Conservation (phyloP, 257 asterid genomes). For the Hygrophila difformis region DNA sequence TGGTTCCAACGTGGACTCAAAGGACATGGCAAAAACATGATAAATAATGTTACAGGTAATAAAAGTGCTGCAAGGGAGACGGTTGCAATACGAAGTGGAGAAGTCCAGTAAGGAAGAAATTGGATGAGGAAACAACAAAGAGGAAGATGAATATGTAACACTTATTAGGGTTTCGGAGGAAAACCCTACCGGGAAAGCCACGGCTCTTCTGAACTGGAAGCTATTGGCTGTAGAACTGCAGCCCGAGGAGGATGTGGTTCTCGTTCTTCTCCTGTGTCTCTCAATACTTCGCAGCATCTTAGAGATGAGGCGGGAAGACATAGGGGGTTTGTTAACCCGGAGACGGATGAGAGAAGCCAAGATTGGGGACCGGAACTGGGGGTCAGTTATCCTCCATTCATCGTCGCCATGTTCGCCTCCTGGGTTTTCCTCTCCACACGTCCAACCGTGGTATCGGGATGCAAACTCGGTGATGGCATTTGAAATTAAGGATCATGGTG, state of each 20-base stretch:
- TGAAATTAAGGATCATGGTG: conserved; percentile 30
- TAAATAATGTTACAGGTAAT: conserved; percentile 36
- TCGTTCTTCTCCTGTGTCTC: conserved; percentile 58
- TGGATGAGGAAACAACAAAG: conserved; percentile 16
- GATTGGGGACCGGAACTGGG: conserved; percentile 80
- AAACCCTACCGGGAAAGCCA: conserved; percentile 65
- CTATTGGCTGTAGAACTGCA: conserved; percentile 43
- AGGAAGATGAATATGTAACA: conserved; percentile 59
- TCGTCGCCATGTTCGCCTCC: conserved; percentile 27
- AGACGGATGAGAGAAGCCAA: conserved; percentile 62
- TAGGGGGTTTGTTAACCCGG: conserved; percentile 55
- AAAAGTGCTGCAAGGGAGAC: conserved; percentile 68
- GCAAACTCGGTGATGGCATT: conserved; percentile 43
- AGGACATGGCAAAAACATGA: background rate
- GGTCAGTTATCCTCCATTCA: conserved; percentile 66
- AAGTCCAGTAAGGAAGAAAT: conserved; percentile 13
- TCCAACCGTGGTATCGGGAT: conserved; percentile 83
- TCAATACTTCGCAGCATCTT: conserved; percentile 53
- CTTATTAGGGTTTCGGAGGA: conserved; percentile 61
- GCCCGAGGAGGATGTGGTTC: conserved; percentile 84
- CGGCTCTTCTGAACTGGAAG: conserved; percentile 89
- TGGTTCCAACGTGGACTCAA: no score
- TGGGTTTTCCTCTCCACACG: conserved; percentile 40
- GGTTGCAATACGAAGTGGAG: conserved; percentile 51
- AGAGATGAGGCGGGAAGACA: conserved; percentile 52